Evolutionary conservation across 192 early-diverging fungal species (phyloP).

Genomic region (Coemansia sp.): DNA sequence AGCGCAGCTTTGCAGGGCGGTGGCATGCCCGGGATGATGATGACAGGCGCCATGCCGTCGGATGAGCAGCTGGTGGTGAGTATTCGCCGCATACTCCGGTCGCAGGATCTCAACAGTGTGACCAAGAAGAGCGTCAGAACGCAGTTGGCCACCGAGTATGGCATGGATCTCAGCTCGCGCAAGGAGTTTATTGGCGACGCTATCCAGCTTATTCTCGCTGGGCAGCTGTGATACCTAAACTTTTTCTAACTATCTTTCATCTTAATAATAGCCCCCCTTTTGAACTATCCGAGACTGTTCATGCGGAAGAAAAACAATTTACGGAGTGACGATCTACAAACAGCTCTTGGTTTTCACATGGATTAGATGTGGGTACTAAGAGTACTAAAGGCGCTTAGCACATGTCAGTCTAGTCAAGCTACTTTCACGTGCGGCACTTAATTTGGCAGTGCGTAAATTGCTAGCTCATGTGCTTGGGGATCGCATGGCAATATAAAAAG

Average conservation of each 20-base stretch:
- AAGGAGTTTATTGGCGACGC: conserved; percentile 77
- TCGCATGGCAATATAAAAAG: background rate
- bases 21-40: conserved; percentile 49
- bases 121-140: conserved; percentile 87
- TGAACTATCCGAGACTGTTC: background rate
- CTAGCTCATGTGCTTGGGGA: background rate
- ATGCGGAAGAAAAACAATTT: background rate
- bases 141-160: conserved; percentile 67
- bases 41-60: conserved; percentile 54
- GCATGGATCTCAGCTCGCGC: conserved; percentile 68
- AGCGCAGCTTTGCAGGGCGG: conserved; percentile 26
- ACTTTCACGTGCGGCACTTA: background rate
- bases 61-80: conserved; percentile 74
- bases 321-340: background rate
- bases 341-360: conserved; percentile 14
- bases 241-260: background rate
- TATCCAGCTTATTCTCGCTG: conserved; percentile 58
- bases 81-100: conserved; percentile 71
- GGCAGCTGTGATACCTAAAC: conserved; percentile 25
- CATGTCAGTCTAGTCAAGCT: background rate
- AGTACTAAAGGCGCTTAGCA: background rate
- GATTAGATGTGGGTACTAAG: background rate
- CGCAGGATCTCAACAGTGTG: conserved; percentile 71
- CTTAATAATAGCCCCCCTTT: background rate
- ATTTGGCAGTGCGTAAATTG: background rate